A percentile compares a stretch with the other conserved stretches of the same genome.
phyloP scores from a whole-genome alignment of 257 asterid species.

The Solanum medicagineum region DNA sequence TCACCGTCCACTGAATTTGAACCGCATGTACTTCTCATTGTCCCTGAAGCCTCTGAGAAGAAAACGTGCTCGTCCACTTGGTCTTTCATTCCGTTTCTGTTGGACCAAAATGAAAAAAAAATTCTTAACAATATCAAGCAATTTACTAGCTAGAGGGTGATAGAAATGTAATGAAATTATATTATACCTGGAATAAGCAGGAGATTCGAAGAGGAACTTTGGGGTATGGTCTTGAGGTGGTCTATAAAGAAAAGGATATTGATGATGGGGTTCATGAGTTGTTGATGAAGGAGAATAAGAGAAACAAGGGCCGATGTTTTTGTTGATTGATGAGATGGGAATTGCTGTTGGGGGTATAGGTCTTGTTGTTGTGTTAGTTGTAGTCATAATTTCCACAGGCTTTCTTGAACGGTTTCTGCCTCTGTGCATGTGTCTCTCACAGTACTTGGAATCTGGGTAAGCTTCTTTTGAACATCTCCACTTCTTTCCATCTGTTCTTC shows the following conservation, averaged over 20 bases:
- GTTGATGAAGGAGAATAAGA: not conserved
- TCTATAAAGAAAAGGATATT: slow-evolving; percentile 12
- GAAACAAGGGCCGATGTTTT: not conserved
- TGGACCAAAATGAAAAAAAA: not conserved
- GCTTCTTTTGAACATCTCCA: slow-evolving; percentile 98
- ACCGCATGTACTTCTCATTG: slow-evolving; percentile 26
- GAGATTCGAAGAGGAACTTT: slow-evolving; percentile 34
- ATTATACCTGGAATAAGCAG: slow-evolving; percentile 28
- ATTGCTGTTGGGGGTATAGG: slow-evolving; percentile 9
- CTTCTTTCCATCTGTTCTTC: slow-evolving; percentile 95
- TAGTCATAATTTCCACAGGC: slow-evolving; percentile 77
- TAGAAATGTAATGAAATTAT: not conserved
- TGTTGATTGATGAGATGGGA: slow-evolving; percentile 22
- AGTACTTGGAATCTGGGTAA: slow-evolving; percentile 90
- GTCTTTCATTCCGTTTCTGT: slow-evolving; percentile 6
- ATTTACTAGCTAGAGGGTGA: too few relatives aligned
- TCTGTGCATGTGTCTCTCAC: slow-evolving; percentile 99
- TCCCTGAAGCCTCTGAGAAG: slow-evolving; percentile 33
- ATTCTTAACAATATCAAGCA: not conserved
- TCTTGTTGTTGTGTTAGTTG: slow-evolving; percentile 2
- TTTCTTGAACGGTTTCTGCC: slow-evolving; percentile 99
- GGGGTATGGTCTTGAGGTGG: slow-evolving; percentile 16
- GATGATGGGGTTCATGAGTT: not conserved
- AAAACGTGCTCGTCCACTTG: slow-evolving; percentile 39
- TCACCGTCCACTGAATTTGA: slow-evolving; percentile 8